Evolutionary conservation across 495 filamentous ascomycete species (phyloP).

Genomic region (Lasiosphaeria miniovina): DNA sequence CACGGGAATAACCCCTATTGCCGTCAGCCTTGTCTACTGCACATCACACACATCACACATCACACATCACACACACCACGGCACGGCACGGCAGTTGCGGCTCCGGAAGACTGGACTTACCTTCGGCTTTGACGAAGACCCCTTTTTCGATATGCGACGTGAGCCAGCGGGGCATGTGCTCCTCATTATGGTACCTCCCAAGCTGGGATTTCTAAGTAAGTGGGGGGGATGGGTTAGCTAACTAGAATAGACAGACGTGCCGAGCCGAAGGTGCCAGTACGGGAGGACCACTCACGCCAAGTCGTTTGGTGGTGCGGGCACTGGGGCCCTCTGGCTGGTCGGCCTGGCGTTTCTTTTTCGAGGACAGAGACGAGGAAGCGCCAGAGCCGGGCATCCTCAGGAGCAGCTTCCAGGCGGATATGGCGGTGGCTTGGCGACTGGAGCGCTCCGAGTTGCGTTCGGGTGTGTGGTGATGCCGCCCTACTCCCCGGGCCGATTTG

Average conservation of each 20-base stretch:
- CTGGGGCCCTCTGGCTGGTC: constrained; percentile 3
- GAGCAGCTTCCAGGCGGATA: constrained; percentile 26
- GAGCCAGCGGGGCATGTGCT: constrained; percentile 83
- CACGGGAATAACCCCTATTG: constrained; percentile 64
- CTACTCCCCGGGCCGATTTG: constrained; percentile 19
- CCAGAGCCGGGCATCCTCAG: constrained; percentile 26
- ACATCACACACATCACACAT: too few species aligned
- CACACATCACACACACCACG: too few species aligned
- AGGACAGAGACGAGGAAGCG: constrained; percentile 4
- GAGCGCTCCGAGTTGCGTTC: constrained; percentile 5
- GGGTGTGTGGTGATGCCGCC: constrained; percentile 14
- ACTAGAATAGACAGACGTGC: neutral
- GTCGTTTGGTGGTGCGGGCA: constrained; percentile 24
- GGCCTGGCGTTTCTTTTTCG: constrained; percentile 9
- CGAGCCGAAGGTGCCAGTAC: neutral
- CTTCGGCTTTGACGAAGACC: neutral
- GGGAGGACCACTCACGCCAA: constrained; percentile 15
- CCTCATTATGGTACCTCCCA: constrained; percentile 82
- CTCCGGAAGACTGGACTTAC: neutral
- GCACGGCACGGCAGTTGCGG: too few species aligned
- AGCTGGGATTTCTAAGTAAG: constrained; percentile 57
- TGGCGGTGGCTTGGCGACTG: constrained; percentile 22
- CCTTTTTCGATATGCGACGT: constrained; percentile 53
- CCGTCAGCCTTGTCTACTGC: constrained; percentile 31
- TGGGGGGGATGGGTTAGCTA: too few species aligned